Conservation (phyloP, 257 asterid genomes). For the Anisodus acutangulus region DNA sequence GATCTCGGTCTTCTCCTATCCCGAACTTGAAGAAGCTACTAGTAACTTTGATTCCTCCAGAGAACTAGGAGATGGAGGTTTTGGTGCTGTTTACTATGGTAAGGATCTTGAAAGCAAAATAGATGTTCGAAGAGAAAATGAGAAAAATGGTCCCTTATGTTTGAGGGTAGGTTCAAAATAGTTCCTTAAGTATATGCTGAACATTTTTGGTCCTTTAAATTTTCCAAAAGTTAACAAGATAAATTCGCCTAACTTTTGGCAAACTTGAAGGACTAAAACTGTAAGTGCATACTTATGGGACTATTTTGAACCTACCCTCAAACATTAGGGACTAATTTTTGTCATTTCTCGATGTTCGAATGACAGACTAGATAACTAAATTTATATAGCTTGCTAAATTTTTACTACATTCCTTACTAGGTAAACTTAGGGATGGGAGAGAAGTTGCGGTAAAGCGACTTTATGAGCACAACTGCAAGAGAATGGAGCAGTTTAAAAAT, state of each 20-base stretch:
- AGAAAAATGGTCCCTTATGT: too few species aligned
- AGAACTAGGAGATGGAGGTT: slow-evolving; percentile 87
- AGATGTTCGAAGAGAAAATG: not conserved
- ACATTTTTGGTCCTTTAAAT: too few species aligned
- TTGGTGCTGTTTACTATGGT: slow-evolving; percentile 80
- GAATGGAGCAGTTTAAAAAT: slow-evolving; percentile 74
- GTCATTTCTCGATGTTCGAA: not conserved
- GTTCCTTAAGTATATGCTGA: too few species aligned
- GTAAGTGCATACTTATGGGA: too few species aligned
- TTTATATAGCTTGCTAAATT: not conserved
- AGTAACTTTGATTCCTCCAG: slow-evolving; percentile 56
- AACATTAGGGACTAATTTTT: too few species aligned
- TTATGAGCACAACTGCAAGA: slow-evolving; percentile 68
- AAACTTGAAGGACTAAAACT: too few species aligned
- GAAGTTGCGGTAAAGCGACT: slow-evolving; percentile 87
- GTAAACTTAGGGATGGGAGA: slow-evolving; percentile 75
- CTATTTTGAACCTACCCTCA: too few species aligned
- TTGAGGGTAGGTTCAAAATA: too few species aligned
- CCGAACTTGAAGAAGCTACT: slow-evolving; percentile 65
- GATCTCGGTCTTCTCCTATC: slow-evolving; percentile 64
- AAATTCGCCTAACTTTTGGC: too few species aligned
- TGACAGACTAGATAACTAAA: not conserved
- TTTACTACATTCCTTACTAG: slow-evolving; percentile 39
- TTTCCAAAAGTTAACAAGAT: too few species aligned
- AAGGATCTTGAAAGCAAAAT: slow-evolving; percentile 34